Base-by-base conservation (phyloP, 352 stramenopile species). In the Pythium coloratum region DNA sequence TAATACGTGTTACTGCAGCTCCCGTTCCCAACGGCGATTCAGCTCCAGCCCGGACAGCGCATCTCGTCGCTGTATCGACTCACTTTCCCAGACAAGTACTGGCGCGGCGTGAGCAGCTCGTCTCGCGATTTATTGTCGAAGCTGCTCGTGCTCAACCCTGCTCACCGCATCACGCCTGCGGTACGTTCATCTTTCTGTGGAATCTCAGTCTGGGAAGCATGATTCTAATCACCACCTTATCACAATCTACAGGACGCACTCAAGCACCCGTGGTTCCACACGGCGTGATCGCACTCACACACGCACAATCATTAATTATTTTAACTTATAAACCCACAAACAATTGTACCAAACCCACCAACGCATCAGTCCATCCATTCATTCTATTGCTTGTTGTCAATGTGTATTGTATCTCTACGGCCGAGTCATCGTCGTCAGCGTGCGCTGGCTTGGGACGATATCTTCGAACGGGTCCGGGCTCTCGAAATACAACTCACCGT, bases 1-100 rank as follows among this genome's bases (percentile, higher is more conserved):
- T 40, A 36, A 12, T 44, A 14, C 54, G 46, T 7, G n/a, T 42
- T 3, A 55, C 5, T 60, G 13, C 46, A 84, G 75, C 78, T 92
- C 6, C 84, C 84, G 24, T 92, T 92, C 62, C 70, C 79, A 32
- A 83, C 80, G 4, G 83, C 77, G 46, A 90, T 76, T 0, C 72
- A 88, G 32, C 60, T 92, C 34, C 81, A 76, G 56, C 77, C 79
- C 10, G 79, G 81, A 54, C 82, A 92, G 57, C 86, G 79, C 55
- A 75, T 92, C 44, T 73, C 80, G 66, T 76, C 73, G 49, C 61
- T 91, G 38, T 92, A 89, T 58, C 78, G 81, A 42, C 71, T 92
- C 55, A 83, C 79, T 56, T 92, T 92, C 69, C 84, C 84, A 8
- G 70, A 76, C 62, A 89, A 86, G 72, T 92, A 92, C 75, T 92